Conservation (phyloP, 441 rosid species). For the Gossypium trilobum region DNA sequence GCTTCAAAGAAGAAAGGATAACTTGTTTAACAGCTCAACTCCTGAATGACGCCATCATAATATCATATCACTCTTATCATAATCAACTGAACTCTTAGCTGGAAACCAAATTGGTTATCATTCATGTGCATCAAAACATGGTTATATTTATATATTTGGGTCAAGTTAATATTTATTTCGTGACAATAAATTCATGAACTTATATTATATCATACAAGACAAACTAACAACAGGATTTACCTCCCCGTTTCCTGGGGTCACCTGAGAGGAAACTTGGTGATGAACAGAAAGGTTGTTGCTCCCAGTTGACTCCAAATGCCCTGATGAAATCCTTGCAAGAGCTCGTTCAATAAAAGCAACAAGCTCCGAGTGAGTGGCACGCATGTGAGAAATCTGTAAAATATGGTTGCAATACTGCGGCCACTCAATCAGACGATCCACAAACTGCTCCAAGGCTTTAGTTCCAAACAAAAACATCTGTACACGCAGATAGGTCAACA, state of each 20-base stretch:
- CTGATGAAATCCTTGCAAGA: conserved; percentile 75
- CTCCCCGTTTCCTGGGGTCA: conserved; percentile 55
- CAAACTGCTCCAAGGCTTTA: conserved; percentile 93
- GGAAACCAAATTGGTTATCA: neutral
- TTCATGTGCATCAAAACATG: neutral
- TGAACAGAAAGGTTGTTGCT: conserved; percentile 36
- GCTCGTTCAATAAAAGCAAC: conserved; percentile 84
- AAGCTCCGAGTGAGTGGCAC: conserved; percentile 74
- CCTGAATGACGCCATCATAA: neutral
- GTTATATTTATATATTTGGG: neutral
- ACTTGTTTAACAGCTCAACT: neutral
- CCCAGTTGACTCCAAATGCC: conserved; percentile 68
- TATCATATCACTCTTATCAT: neutral
- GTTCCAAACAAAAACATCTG: conserved; percentile 99
- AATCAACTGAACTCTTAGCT: neutral
- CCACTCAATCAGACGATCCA: conserved; percentile 92
- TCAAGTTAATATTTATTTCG: neutral
- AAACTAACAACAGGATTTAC: conserved; percentile 25
- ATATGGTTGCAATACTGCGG: conserved; percentile 99
- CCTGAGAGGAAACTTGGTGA: conserved; percentile 44
- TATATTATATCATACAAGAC: neutral
- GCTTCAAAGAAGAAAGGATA: neutral
- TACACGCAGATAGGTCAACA: conserved; percentile 20
- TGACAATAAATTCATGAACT: neutral
- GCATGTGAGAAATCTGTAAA: conserved; percentile 93